Evolutionary conservation across 495 filamentous ascomycete species (phyloP).

Genomic region (Trichoderma parareesei): DNA sequence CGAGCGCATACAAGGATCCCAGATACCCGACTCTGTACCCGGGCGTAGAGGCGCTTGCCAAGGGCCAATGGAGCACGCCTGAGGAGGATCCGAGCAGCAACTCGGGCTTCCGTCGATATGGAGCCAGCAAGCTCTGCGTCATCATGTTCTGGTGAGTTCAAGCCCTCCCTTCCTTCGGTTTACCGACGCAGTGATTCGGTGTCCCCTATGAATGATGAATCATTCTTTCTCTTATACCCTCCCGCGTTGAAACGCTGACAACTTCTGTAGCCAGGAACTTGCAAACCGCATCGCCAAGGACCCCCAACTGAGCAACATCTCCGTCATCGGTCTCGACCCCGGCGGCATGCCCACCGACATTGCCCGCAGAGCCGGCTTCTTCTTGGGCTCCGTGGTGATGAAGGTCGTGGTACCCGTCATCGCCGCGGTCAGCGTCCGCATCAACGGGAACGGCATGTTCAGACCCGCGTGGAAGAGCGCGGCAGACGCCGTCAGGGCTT

Average conservation of each 20-base stretch:
- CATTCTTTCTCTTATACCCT: background rate
- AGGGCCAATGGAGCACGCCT: conserved; percentile 25
- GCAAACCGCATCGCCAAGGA: conserved; percentile 25
- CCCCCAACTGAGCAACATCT: conserved; percentile 24
- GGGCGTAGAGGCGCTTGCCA: conserved; percentile 25
- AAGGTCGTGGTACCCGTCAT: conserved; percentile 15
- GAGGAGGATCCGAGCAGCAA: conserved; percentile 16
- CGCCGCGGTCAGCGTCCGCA: conserved; percentile 16
- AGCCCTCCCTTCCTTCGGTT: background rate
- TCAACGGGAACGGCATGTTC: conserved; percentile 23
- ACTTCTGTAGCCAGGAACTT: conserved; percentile 24
- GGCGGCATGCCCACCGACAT: conserved; percentile 28
- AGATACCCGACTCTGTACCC: conserved; percentile 15
- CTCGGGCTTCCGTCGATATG: conserved; percentile 31
- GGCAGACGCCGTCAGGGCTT: conserved; percentile 29
- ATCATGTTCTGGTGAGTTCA: conserved; percentile 32
- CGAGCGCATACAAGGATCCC: conserved; percentile 20
- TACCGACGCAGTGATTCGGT: too few relatives aligned
- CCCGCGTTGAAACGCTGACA: conserved; percentile 7
- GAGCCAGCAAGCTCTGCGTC: conserved; percentile 28
- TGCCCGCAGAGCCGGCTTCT: conserved; percentile 17
- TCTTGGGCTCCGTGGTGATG: conserved; percentile 15
- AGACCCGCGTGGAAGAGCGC: conserved; percentile 38
- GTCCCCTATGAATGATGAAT: too few relatives aligned
- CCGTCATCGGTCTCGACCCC: conserved; percentile 26